Evolutionary conservation across 371 early-diverging fungal genomes (phyloP).

Genomic region (Mycotypha africana): DNA sequence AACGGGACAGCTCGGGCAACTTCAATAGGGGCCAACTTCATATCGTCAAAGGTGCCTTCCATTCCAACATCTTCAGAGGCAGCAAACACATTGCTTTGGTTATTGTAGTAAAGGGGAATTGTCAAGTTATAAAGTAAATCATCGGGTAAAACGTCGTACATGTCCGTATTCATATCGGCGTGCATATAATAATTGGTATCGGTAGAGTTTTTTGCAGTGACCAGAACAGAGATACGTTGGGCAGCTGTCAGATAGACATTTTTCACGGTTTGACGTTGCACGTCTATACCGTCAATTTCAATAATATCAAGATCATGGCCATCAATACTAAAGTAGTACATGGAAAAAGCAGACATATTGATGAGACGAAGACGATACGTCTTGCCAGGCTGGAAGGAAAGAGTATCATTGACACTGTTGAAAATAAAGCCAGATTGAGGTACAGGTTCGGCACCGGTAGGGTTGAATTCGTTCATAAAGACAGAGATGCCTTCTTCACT

Average conservation of each 20-base stretch:
- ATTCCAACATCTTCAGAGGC: constrained; percentile 27
- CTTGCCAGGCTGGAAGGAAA: constrained; percentile 64
- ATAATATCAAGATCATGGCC: constrained; percentile 74
- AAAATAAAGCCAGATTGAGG: constrained; percentile 58
- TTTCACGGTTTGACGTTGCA: constrained; percentile 47
- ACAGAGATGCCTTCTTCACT: constrained; percentile 30
- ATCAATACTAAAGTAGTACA: constrained; percentile 75
- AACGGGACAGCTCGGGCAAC: constrained; percentile 32
- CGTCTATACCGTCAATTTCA: constrained; percentile 76
- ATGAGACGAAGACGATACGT: constrained; percentile 82
- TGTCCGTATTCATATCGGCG: constrained; percentile 69
- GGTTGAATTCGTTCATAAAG: constrained; percentile 55
- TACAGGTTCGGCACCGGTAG: constrained; percentile 63
- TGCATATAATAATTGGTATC: constrained; percentile 64
- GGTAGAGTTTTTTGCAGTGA: constrained; percentile 64
- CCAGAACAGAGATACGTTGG: constrained; percentile 68
- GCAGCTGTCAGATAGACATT: constrained; percentile 60
- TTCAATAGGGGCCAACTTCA: constrained; percentile 34
- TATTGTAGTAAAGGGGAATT: constrained; percentile 50
- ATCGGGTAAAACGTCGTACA: constrained; percentile 66
- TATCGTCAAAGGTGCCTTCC: constrained; percentile 46
- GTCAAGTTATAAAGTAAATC: constrained; percentile 45
- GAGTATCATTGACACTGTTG: constrained; percentile 36
- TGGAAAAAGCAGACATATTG: constrained; percentile 69
- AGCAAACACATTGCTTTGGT: constrained; percentile 26